Evolutionary conservation across 805 yeast genomes (phyloP).

Genomic region (Komagataella pseudopastoris): DNA sequence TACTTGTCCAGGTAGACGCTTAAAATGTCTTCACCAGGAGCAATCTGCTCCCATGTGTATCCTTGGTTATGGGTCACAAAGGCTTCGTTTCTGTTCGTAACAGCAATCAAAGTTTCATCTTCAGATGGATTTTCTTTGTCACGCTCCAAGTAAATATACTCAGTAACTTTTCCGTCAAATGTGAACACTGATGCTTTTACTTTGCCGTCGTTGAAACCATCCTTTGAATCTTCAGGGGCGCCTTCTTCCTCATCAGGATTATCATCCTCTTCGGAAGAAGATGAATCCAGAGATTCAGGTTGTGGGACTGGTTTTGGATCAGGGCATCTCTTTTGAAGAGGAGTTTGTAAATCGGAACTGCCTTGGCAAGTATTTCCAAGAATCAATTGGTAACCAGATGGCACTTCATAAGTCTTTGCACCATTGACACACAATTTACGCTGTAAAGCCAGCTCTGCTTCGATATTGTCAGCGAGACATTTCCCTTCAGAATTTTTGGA

Average conservation of each 20-base stretch:
- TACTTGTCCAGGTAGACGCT: constrained; percentile 44
- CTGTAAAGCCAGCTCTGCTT: neutral
- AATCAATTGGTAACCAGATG: neutral
- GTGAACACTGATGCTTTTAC: constrained; percentile 29
- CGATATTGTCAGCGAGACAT: neutral
- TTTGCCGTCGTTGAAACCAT: constrained; percentile 22
- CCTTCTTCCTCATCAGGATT: constrained; percentile 17
- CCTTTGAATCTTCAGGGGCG: constrained; percentile 17
- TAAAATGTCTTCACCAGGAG: constrained; percentile 29
- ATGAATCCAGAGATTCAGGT: neutral
- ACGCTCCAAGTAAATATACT: constrained; percentile 50
- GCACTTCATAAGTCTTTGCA: neutral
- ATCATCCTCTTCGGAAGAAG: neutral
- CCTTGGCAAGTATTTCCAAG: neutral
- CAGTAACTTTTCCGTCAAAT: constrained; percentile 40
- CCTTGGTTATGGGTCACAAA: constrained; percentile 69
- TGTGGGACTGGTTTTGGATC: neutral
- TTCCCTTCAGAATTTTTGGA: constrained; percentile 6
- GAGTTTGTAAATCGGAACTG: neutral
- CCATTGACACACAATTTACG: neutral
- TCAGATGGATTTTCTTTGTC: constrained; percentile 22
- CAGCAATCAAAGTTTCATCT: constrained; percentile 53
- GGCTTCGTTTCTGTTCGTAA: constrained; percentile 39
- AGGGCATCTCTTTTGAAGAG: neutral
- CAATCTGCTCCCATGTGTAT: constrained; percentile 31